Evolutionary conservation across 805 yeast genomes (phyloP).

Genomic region (Ogataea sp.): DNA sequence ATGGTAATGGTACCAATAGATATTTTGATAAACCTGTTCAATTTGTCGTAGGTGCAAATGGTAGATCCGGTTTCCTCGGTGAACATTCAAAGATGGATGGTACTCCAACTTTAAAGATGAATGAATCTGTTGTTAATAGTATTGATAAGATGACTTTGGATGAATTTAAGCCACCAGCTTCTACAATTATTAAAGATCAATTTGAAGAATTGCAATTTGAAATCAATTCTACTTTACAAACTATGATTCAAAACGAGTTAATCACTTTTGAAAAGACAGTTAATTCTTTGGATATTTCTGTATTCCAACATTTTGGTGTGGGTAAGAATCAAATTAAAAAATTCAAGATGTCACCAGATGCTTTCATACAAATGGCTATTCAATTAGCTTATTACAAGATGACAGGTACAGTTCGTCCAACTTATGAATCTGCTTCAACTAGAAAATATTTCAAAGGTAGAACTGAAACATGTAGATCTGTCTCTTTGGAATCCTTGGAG

Average conservation of each 20-base stretch:
- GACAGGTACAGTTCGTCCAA: conserved; percentile 75
- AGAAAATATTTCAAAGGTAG: conserved; percentile 84
- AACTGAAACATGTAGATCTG: conserved; percentile 89
- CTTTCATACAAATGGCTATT: conserved; percentile 81
- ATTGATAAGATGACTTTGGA: conserved; percentile 31
- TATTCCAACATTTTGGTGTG: conserved; percentile 73
- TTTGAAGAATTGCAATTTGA: conserved; percentile 43
- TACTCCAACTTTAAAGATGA: conserved; percentile 84
- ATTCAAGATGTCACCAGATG: conserved; percentile 87
- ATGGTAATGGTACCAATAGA: conserved; percentile 89
- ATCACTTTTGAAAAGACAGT: conserved; percentile 45
- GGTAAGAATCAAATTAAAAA: conserved; percentile 83
- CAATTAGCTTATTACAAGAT: conserved; percentile 86
- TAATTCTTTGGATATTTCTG: conserved; percentile 61
- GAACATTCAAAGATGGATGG: conserved; percentile 99
- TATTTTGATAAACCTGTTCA: conserved; percentile 89
- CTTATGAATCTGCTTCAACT: conserved; percentile 94
- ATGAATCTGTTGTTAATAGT: conserved; percentile 61
- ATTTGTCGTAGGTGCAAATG: conserved; percentile 73
- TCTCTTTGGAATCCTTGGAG: conserved; percentile 57
- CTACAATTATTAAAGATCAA: neutral
- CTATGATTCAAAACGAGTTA: conserved; percentile 48
- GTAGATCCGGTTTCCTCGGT: conserved; percentile 86
- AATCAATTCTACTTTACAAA: conserved; percentile 41
- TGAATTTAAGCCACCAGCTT: too few species aligned